Percentiles rank a stretch among this genome's conserved stretches.
Conservation (phyloP, 1,139 yeast genomes). For the Yamadazyma siamensis region DNA sequence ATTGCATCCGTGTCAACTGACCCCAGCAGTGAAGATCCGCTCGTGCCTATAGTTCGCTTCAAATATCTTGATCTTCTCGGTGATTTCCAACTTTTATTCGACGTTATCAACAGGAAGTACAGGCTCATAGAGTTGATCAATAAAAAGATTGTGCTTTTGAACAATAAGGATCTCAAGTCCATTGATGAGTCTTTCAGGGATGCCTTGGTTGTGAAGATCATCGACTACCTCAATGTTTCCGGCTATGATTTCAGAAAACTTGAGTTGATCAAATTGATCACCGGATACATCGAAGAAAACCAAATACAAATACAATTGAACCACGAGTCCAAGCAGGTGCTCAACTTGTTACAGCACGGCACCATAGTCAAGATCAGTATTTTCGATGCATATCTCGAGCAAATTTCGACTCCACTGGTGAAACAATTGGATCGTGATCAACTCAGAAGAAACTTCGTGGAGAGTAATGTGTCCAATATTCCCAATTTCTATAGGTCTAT, state of each 20-base stretch:
- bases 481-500: slow-evolving; percentile 28
- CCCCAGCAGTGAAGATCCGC: no score
- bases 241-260: slow-evolving; percentile 33
- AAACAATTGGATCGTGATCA: slow-evolving; percentile 12
- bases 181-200: slow-evolving; percentile 5
- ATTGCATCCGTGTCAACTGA: no score
- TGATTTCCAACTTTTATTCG: slow-evolving; percentile 30
- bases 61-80: slow-evolving; percentile 20
- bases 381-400: slow-evolving; percentile 17
- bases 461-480: slow-evolving; percentile 29
- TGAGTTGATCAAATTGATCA: slow-evolving; percentile 25
- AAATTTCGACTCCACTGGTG: slow-evolving; percentile 11
- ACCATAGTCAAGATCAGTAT: slow-evolving; percentile 17
- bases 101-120: slow-evolving; percentile 11
- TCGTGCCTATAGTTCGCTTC: no score
- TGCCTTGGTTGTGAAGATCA: slow-evolving; percentile 21
- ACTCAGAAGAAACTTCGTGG: slow-evolving; percentile 25
- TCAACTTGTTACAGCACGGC: slow-evolving; percentile 9
- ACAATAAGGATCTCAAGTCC: slow-evolving; percentile 3
- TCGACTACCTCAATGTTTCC: slow-evolving; percentile 28
- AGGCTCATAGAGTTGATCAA: slow-evolving; percentile 35
- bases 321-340: slow-evolving; percentile 4
- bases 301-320: slow-evolving; percentile 5
- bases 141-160: slow-evolving; percentile 31
- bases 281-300: slow-evolving; percentile 8